These are phyloP conservation scores for Yamadazyma nakazawae DNA, from an alignment of 805 yeast genomes.

Conservation along the genomic window DNA sequence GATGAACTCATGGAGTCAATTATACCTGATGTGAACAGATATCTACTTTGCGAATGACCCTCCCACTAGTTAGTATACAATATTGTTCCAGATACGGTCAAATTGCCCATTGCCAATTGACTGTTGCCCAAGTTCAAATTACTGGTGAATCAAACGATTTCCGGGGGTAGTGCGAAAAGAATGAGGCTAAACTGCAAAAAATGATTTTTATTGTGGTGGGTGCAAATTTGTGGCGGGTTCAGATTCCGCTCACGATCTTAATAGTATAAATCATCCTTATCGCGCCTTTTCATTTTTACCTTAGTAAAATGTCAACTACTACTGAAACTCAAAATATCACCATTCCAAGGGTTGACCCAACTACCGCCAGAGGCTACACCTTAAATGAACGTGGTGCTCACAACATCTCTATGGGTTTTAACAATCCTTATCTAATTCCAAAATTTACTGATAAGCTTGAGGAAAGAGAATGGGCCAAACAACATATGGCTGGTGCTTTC, in stretches of 20 bases:
- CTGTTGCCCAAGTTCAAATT: no score
- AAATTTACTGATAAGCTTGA: slow-evolving; percentile 45
- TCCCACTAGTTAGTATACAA: no score
- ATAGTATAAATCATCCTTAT: neutral
- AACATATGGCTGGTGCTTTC: slow-evolving; percentile 85
- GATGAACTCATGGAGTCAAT: no score
- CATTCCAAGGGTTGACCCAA: slow-evolving; percentile 3
- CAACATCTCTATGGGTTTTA: slow-evolving; percentile 48
- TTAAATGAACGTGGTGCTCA: slow-evolving; percentile 61
- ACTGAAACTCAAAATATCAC: slow-evolving; percentile 2
- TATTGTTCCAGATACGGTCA: no score
- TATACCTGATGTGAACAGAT: no score
- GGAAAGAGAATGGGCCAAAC: slow-evolving; percentile 53
- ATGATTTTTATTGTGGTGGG: no score
- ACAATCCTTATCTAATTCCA: slow-evolving; percentile 49
- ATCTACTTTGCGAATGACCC: no score
- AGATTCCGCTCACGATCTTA: neutral
- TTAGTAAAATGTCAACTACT: slow-evolving; percentile 3
- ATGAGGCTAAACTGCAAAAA: no score
- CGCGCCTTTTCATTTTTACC: neutral
- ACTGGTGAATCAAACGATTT: no score
- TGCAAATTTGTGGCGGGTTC: no score
- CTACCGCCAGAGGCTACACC: slow-evolving; percentile 16
- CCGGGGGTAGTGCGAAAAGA: no score
- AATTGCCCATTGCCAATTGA: no score